phyloP scores from a whole-genome alignment of 1,284 basidiomycete species.

The Pseudomicrostroma phylloplanum region DNA sequence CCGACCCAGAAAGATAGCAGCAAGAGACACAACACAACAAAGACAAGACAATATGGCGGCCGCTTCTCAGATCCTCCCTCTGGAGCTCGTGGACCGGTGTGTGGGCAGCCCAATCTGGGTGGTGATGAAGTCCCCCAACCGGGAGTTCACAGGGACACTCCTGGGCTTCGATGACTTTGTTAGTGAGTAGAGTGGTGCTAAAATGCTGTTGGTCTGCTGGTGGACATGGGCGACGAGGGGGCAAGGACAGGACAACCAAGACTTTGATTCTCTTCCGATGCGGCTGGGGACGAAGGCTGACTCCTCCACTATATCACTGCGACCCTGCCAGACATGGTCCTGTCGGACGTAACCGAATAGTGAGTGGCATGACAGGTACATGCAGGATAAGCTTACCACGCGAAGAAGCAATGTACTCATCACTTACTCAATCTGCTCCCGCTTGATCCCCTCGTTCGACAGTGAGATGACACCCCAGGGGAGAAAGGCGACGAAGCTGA shows the following conservation, averaged over 20 bases:
- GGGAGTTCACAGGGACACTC: slow-evolving; percentile 70
- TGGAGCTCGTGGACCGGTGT: slow-evolving; percentile 51
- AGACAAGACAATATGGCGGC: slow-evolving; percentile 14
- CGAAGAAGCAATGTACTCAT: too few species aligned
- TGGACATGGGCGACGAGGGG: background rate
- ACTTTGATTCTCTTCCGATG: background rate
- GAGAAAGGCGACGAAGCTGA: slow-evolving; percentile 70
- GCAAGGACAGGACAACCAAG: background rate
- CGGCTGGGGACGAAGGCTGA: too few species aligned
- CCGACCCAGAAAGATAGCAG: too few species aligned
- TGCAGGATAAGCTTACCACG: too few species aligned
- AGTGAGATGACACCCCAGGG: slow-evolving; percentile 82
- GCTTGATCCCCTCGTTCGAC: slow-evolving; percentile 25
- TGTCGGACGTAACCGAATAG: slow-evolving; percentile 97
- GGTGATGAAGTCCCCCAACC: slow-evolving; percentile 47
- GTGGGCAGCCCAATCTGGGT: slow-evolving; percentile 51
- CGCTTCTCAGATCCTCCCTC: slow-evolving; percentile 39
- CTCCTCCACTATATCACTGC: background rate
- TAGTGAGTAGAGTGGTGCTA: slow-evolving; percentile 69
- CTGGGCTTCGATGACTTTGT: slow-evolving; percentile 98
- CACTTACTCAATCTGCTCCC: background rate
- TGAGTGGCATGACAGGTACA: slow-evolving; percentile 52
- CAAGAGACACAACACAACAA: too few species aligned
- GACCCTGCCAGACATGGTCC: slow-evolving; percentile 74
- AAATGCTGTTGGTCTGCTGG: background rate